phyloP scores from a whole-genome alignment of 192 early-diverging fungal species.

The Backusella morwellensis region DNA sequence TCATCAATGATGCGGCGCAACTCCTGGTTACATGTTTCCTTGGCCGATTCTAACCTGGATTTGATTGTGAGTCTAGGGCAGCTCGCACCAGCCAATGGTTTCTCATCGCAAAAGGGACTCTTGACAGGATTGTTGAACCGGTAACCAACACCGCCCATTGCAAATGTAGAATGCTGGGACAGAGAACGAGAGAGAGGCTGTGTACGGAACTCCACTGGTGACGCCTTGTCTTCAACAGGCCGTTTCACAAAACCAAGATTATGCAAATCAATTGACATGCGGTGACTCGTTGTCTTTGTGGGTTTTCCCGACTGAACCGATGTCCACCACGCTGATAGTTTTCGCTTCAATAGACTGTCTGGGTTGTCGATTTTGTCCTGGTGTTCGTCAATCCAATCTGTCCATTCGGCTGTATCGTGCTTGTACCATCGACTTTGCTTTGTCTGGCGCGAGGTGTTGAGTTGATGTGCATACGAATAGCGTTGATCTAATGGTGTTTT shows the following conservation, averaged over 20 bases:
- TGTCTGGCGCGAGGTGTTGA: background rate
- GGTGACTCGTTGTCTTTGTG: background rate
- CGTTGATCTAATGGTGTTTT: background rate
- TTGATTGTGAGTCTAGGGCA: constrained; percentile 23
- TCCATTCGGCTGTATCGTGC: constrained; percentile 8
- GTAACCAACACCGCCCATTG: background rate
- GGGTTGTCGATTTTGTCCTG: background rate
- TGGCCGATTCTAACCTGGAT: constrained; percentile 33
- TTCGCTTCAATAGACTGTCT: background rate
- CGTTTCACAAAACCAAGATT: constrained; percentile 1
- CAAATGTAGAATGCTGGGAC: background rate
- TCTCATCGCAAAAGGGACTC: background rate
- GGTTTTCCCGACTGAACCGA: background rate
- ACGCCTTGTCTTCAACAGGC: background rate
- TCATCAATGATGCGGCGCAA: constrained; percentile 64
- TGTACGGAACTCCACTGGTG: background rate
- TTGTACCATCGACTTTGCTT: constrained; percentile 11
- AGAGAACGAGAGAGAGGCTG: background rate
- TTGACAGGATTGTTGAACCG: constrained; percentile 1
- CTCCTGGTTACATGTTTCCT: constrained; percentile 53
- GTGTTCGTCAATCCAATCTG: constrained; percentile 23
- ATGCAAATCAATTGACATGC: constrained; percentile 4
- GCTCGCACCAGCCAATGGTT: background rate
- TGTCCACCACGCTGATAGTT: constrained; percentile 7
- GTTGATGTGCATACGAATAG: background rate